Percentiles rank a stretch among this genome's conserved stretches.
These are phyloP conservation scores for Gossypium turneri DNA, from an alignment of 345 rosid species.

Conservation along the genomic window DNA sequence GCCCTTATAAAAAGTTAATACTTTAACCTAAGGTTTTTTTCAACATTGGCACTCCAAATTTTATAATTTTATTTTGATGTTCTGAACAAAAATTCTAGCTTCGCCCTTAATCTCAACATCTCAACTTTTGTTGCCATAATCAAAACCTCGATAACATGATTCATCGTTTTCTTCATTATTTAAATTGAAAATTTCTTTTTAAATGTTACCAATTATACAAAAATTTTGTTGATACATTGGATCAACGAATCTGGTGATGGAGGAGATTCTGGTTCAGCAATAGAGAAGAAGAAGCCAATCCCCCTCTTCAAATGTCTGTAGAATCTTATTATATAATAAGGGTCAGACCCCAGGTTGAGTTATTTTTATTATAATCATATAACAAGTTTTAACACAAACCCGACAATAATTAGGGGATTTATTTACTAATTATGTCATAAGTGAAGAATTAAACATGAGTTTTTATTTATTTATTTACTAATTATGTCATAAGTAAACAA, in stretches of 20 bases:
- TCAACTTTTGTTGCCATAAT: no score
- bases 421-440: background rate
- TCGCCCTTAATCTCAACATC: no score
- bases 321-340: no score
- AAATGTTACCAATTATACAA: background rate
- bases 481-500: background rate
- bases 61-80: background rate
- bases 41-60: background rate
- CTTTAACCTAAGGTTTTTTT: background rate
- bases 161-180: background rate
- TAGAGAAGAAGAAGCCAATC: no score
- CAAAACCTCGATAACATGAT: no score
- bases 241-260: no score
- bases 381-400: background rate
- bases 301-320: no score
- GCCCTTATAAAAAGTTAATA: background rate
- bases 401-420: background rate
- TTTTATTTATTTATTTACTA: background rate
- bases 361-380: no score
- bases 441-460: background rate
- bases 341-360: rapidly evolving
- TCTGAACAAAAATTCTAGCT: no score
- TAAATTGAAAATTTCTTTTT: background rate
- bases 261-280: no score
- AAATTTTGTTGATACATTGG: no score